Base-by-base conservation (phyloP, 306 rosid genomes). In the Luffa aegyptiaca region DNA sequence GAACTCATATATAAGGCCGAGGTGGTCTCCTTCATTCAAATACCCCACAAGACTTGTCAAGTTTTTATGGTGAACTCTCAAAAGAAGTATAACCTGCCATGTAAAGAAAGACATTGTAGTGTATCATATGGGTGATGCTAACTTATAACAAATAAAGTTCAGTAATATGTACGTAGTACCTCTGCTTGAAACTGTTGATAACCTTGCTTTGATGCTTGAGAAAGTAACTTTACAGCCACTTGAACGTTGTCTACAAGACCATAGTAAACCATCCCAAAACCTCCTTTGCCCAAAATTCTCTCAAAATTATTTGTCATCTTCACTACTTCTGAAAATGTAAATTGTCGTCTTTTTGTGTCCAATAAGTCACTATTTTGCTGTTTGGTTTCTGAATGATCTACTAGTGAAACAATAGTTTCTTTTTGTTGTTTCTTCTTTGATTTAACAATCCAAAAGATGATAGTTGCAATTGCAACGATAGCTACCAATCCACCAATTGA, bases 181-280 rank as follows among this genome's bases (percentile, higher is more conserved):
- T 91, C 93, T 57, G 90, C 85, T 26, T 81, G 81, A 83, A 86
- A 91, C 78, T 91, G 88, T 20, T 84, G 83, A 79, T 84, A 80
- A 13, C 93, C 92, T 51, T 79, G 87, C 18, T 48, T 72, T n/a
- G 93, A 75, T 14, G 90, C 76, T 45, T 59, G 45, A 9, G 91
- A 89, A 81, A 87, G 91, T 71, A 86, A 57, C 88, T 91, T 91
- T 5, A 89, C 83, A 36, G 93, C 93, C n/a, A 91, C 94, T 84
- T 82, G 81, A 75, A 76, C 65, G 48, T 75, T 80, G 11, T 86
- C 89, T 36, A 84, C 39, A 33, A 53, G n/a, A 17, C 92, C 92
- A 62, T 85, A 81, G 70, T 78, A 90, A 53, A 90, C 93, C 26
- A 72, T 52, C 61, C 92, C 90, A 45, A 88, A 88, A 39, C 90